Conservation (phyloP, 768 basidiomycete genomes). For the Kwoniella shandongensis region DNA sequence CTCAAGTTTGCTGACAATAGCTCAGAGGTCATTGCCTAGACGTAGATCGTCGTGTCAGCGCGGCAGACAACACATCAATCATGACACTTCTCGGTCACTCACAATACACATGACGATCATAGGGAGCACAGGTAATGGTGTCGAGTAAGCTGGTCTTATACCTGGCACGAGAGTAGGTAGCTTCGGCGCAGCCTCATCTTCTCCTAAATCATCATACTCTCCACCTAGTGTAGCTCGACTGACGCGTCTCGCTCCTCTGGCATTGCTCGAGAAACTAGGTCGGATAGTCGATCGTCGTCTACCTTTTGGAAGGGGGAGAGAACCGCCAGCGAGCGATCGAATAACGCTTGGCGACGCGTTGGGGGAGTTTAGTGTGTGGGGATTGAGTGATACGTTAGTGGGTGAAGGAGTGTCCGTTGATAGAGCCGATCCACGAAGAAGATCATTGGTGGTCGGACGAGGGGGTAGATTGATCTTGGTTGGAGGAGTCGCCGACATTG, state of each 20-base stretch:
- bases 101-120: slow-evolving; percentile 93
- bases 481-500: slow-evolving; percentile 37
- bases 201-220: slow-evolving; percentile 12
- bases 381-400: not conserved
- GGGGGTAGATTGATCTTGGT: slow-evolving; percentile 33
- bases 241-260: slow-evolving; percentile 18
- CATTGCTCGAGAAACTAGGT: slow-evolving; percentile 26
- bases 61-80: not conserved
- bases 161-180: slow-evolving; percentile 49
- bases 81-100: slow-evolving; percentile 54
- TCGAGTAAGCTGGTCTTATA: slow-evolving; percentile 56
- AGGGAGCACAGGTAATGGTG: slow-evolving; percentile 78
- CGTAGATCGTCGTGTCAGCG: slow-evolving; percentile 17
- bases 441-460: slow-evolving; percentile 25
- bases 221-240: slow-evolving; percentile 10
- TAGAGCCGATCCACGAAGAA: slow-evolving; percentile 18
- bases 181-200: slow-evolving; percentile 34
- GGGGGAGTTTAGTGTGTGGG: slow-evolving; percentile 15
- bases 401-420: slow-evolving; percentile 26
- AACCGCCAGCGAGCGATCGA: slow-evolving; percentile 7
- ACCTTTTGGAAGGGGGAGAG: slow-evolving; percentile 7
- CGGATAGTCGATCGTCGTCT: slow-evolving; percentile 18
- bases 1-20: slow-evolving; percentile 91
- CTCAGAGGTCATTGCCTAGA: slow-evolving; percentile 87
- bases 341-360: slow-evolving; percentile 12